Evolutionary conservation across 768 basidiomycete species (phyloP), one percentile per base, ranked within the genome.

Genomic region (Lentinula edodes): DNA sequence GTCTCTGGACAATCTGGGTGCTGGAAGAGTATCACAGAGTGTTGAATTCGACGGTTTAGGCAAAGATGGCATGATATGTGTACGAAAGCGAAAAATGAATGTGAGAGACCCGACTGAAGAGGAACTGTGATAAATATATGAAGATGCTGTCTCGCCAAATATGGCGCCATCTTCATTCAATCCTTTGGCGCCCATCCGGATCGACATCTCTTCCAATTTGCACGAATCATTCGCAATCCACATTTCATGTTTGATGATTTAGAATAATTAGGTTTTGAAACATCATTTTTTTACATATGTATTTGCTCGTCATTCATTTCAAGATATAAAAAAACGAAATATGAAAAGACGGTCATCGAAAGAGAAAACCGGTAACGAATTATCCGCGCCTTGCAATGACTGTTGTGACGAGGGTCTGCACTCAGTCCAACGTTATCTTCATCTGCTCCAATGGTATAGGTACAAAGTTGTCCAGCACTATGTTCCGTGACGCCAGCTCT

Each of bases 401-500:
- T 15, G 54, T 52, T 38, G 45, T 35, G 43, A 60, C 28, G 56
- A 60, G 58, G 57, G 56, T 52, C 48, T 20, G 41, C 52, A 42
- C 73, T 89, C 81, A 94, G 76, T 98, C 95, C 77, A 98, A 83
- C 75, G 89, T 87, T 76, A 98, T 93, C 81, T 88, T 88, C 78
- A 98, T 78, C 76, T 97, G 88, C 73, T 98, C 95, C 75, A 95
- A 80, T 74, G 96, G 95, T 89, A 98, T 96, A 74, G 97, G 97
- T 75, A 89, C 90, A 80, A 98, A 98, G 66, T 84, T 86, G 71
- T 95, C 88, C 74, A 98, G 75, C 73, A 89, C 84, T 78, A 98
- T 92, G 52, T 86, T 87, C 76, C 92, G 87, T 66, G 84, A 88
- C 76, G 83, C 84, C 74, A 99, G 85, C 80, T 93, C 93, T 66